Conservation (phyloP, 2,329 filamentous ascomycete genomes). For the Trichophyton simii region DNA sequence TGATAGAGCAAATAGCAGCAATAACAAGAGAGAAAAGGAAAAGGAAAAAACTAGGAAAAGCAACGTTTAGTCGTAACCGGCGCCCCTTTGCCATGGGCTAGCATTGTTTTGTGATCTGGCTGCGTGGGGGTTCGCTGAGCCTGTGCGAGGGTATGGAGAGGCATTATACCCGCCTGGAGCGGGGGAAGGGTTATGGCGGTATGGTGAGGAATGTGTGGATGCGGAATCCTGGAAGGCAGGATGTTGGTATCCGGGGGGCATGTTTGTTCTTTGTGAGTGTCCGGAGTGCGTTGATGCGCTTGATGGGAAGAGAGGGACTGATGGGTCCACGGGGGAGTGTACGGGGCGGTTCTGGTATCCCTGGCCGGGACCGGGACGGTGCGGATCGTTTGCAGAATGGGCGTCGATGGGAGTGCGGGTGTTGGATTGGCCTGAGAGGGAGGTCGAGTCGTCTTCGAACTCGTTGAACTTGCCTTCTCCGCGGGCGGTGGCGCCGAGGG, state of each 20-base stretch:
- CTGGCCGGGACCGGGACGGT: slow-evolving; percentile 16
- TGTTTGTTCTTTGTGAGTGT: slow-evolving; percentile 4
- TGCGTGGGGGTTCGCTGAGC: slow-evolving; percentile 19
- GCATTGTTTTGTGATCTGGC: slow-evolving; percentile 41
- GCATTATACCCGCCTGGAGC: slow-evolving; percentile 23
- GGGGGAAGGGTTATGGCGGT: slow-evolving; percentile 21
- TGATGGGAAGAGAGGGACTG: slow-evolving; percentile 37
- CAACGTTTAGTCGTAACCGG: slow-evolving; percentile 42
- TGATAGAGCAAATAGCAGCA: neutral
- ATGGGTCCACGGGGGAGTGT: slow-evolving; percentile 38
- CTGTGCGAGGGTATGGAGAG: slow-evolving; percentile 22
- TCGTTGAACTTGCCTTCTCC: slow-evolving; percentile 62
- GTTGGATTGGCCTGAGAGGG: slow-evolving; percentile 49
- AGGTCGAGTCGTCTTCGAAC: slow-evolving; percentile 56
- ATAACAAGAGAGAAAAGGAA: neutral
- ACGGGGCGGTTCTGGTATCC: slow-evolving; percentile 27
- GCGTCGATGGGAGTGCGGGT: slow-evolving; percentile 32
- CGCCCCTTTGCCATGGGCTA: slow-evolving; percentile 54
- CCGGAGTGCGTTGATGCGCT: slow-evolving; percentile 29
- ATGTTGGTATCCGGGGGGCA: slow-evolving; percentile 28
- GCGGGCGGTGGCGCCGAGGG: slow-evolving; percentile 74
- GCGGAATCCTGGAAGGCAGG: slow-evolving; percentile 12
- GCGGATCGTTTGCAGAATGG: neutral
- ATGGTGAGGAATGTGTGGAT: slow-evolving; percentile 11
- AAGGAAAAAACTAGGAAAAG: neutral